Evolutionary conservation across 495 filamentous ascomycete genomes (phyloP), one percentile per base, ranked within the genome.

Genomic region (Xylaria nigripes): DNA sequence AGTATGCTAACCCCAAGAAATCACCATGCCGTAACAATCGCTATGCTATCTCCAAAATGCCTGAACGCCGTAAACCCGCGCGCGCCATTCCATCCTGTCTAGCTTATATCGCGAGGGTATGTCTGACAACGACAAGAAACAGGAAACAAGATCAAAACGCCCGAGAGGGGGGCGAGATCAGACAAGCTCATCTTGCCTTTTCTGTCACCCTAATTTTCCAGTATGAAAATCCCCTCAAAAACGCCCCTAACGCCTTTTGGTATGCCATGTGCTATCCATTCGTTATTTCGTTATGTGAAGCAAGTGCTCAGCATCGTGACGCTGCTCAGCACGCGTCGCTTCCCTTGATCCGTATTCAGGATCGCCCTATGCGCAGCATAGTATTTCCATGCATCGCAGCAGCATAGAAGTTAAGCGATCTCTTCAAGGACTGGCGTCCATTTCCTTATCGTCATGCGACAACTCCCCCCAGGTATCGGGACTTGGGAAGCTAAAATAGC

Each of bases 401-500:
- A 8, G 36, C n/a, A 40, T 40, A 3, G 36, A 4, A 40, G 22
- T 48, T 44, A 48, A 18, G 16, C 7, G 15, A 29, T 22, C 23
- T 36, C 25, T 36, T 48, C 19, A 55, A 29, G 36, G 19, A 27
- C 45, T 50, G 45, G 45, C 45, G 25, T 49, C 45, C 13, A 50
- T 75, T 34, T 67, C 65, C 21, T 61, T 70, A 9, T 69, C 67
- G 41, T 67, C 59, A 44, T 70, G 68, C 46, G 62, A 54, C 50
- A 54, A 67, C 13, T 61, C 67, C 34, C 73, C 72, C 64, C 74
- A 76, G 43, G 68, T 61, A 46, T 81, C 78, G 57, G 80, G 79
- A 66, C 74, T 80, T 16, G 78, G 78, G 62, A 81, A 81, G 69
- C 76, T 79, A 51, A 78, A 76, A 55, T 81, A 81, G 45, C 74